Conservation (phyloP, 2,329 filamentous ascomycete species). For the Clarireedia hainanense region DNA sequence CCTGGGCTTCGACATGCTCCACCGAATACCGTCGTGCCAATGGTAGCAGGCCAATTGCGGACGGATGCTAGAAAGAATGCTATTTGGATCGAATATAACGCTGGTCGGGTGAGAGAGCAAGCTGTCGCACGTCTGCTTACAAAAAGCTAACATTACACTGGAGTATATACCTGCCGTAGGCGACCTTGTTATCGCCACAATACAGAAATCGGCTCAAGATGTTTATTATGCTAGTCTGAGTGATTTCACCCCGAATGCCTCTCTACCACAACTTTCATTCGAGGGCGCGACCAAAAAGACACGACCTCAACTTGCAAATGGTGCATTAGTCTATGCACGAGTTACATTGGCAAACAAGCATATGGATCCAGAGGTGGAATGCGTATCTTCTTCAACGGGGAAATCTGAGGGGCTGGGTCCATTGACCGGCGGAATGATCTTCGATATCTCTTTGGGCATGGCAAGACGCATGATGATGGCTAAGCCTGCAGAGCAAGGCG, state of each 20-base stretch:
- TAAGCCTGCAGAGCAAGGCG: constrained; percentile 52
- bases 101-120: constrained; percentile 51
- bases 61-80: constrained; percentile 67
- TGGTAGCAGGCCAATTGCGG: constrained; percentile 58
- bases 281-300: constrained; percentile 91
- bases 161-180: constrained; percentile 73
- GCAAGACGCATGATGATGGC: constrained; percentile 69
- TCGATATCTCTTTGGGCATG: constrained; percentile 70
- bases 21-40: constrained; percentile 63
- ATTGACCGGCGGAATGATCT: constrained; percentile 79
- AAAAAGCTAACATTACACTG: constrained; percentile 15
- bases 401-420: constrained; percentile 84
- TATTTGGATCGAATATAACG: constrained; percentile 66
- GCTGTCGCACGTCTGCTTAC: background rate
- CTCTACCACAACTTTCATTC: constrained; percentile 84
- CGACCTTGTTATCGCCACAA: constrained; percentile 82
- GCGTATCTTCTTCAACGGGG: constrained; percentile 76
- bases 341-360: constrained; percentile 70
- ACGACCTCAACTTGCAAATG: constrained; percentile 64
- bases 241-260: constrained; percentile 52
- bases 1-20: constrained; percentile 78
- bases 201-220: constrained; percentile 69
- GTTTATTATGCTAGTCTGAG: constrained; percentile 74
- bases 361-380: constrained; percentile 86
- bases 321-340: constrained; percentile 82